Percentiles rank a stretch among this genome's conserved stretches.
Conservation (phyloP, 75 land plant genomes). For the Sequoia sempervirens region DNA sequence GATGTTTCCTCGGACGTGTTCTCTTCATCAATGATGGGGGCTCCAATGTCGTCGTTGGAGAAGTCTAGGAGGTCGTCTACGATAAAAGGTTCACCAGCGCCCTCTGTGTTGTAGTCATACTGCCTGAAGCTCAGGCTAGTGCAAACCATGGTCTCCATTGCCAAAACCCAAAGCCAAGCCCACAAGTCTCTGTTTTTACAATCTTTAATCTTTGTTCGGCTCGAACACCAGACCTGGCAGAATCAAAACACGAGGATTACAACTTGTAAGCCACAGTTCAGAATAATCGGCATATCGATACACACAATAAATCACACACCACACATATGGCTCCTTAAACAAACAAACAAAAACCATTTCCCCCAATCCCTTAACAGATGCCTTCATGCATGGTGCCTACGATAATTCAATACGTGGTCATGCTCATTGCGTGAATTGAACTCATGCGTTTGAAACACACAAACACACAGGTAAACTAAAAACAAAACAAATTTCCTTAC, state of each 20-base stretch:
- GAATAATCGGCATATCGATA: neutral
- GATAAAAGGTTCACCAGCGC: slow-evolving; percentile 14
- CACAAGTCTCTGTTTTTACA: neutral
- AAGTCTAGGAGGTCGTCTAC: slow-evolving; percentile 44
- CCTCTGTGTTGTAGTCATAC: neutral
- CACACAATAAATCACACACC: neutral
- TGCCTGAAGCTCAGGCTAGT: neutral
- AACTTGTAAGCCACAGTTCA: neutral
- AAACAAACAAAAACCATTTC: neutral
- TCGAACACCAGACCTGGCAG: neutral
- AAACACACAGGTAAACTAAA: neutral
- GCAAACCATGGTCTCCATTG: neutral
- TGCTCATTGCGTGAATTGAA: slow-evolving; percentile 8
- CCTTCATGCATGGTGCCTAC: slow-evolving; percentile 12
- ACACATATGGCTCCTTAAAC: neutral
- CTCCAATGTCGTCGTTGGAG: slow-evolving; percentile 37
- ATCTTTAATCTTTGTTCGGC: neutral
- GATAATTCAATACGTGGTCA: slow-evolving; percentile 9
- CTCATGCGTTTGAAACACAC: neutral
- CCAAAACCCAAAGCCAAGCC: neutral
- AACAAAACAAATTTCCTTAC: neutral
- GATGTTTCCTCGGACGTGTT: neutral
- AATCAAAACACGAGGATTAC: neutral
- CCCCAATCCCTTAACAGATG: slow-evolving; percentile 9
- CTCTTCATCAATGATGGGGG: slow-evolving; percentile 27